Evolutionary conservation across 345 rosid genomes (phyloP), one percentile per base, ranked within the genome.

Genomic region (Raphanus sativus): DNA sequence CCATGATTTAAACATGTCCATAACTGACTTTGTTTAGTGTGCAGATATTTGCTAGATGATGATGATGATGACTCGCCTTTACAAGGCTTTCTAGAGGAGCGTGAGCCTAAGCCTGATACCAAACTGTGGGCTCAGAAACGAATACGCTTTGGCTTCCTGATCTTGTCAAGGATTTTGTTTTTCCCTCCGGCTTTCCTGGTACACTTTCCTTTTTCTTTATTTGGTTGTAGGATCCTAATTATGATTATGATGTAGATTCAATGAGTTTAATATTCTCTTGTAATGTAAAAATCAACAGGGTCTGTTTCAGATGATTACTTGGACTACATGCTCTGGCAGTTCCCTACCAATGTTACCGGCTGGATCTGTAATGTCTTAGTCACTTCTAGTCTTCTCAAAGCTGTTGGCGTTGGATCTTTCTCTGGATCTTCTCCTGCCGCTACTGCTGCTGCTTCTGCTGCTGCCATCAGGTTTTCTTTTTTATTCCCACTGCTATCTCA

Each of bases 101-200:
- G 62, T 74, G 82, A 54, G 50, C 33, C 85, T 6, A 62, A 36
- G 9, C 66, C 62, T 79, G 79, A 56, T 50, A 59, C 69, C 64
- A 59, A 15, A 71, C 75, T 34, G 65, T 38, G 69, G 81, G 67
- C 30, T 76, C 85, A 11, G 85, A 75, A 40, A 38, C 82, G 5
- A 68, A 65, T 4, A 77, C 86, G 11, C 79, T 89, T 0, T 88
- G 87, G 97, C 84, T 92, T 73, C 99, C 98, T 4, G 80, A 74
- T 75, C 13, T 62, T 52, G 73, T 92, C 60, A 87, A 86, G 81
- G 89, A 80, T 73, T 95, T 95, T 79, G 67, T 90, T 72, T 84
- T 95, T 15, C 99, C 99, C 56, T 83, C 91, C 0, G 97, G 97
- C 71, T 95, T 88, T 79, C 98, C 98, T 75, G 99, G 97, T 94